These are phyloP conservation scores for Setomelanomma holmii DNA, from an alignment of 2,329 filamentous ascomycete species.

Conservation along the genomic window DNA sequence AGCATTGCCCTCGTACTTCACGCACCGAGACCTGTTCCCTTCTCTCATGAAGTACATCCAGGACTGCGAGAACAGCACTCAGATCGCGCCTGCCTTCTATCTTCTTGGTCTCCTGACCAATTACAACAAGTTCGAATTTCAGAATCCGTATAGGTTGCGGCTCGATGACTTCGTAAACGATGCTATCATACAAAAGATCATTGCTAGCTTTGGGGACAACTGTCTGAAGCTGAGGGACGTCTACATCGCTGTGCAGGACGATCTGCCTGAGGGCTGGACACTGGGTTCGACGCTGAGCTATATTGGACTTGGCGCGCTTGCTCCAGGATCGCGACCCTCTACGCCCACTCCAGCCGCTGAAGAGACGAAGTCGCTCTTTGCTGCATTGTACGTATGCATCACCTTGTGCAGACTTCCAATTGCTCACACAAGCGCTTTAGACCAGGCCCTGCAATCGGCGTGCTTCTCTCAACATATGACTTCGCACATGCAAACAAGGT, in stretches of 20 bases:
- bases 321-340: slow-evolving; percentile 69
- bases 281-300: slow-evolving; percentile 80
- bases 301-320: slow-evolving; percentile 78
- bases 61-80: slow-evolving; percentile 70
- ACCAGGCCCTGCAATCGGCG: slow-evolving; percentile 78
- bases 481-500: slow-evolving; percentile 95
- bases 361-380: slow-evolving; percentile 81
- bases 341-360: slow-evolving; percentile 72
- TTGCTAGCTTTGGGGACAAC: slow-evolving; percentile 75
- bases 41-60: slow-evolving; percentile 94
- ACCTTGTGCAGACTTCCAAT: neutral
- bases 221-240: slow-evolving; percentile 72
- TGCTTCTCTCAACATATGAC: slow-evolving; percentile 87
- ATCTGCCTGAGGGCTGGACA: slow-evolving; percentile 88
- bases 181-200: slow-evolving; percentile 80
- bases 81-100: slow-evolving; percentile 75
- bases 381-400: slow-evolving; percentile 67
- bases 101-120: slow-evolving; percentile 89
- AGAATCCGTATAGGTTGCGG: slow-evolving; percentile 92
- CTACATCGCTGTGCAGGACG: slow-evolving; percentile 88
- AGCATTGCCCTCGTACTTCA: slow-evolving; percentile 91
- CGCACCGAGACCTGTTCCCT: slow-evolving; percentile 91
- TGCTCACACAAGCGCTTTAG: slow-evolving; percentile 53
- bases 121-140: slow-evolving; percentile 99
- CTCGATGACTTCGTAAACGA: slow-evolving; percentile 97